Evolutionary conservation across 805 yeast species (phyloP).

Genomic region (Ogataea wickerhamii): DNA sequence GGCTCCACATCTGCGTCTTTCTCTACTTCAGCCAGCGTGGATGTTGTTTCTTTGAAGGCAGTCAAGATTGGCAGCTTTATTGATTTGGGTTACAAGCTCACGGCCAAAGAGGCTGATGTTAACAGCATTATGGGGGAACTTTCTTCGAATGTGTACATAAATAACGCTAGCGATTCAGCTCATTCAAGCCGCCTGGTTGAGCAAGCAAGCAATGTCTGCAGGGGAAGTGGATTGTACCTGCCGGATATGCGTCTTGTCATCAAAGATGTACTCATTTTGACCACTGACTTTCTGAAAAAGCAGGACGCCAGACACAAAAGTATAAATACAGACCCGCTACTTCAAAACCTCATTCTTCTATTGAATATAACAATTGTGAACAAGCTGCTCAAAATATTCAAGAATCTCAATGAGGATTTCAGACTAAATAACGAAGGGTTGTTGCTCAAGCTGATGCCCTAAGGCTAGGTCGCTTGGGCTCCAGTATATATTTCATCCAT

Average conservation of each 20-base stretch:
- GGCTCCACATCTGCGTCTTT: slow-evolving; percentile 1
- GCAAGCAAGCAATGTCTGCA: slow-evolving; percentile 1
- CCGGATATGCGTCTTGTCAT: slow-evolving; percentile 29
- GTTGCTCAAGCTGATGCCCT: slow-evolving; percentile 14
- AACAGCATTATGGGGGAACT: slow-evolving; percentile 11
- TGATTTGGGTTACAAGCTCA: slow-evolving; percentile 25
- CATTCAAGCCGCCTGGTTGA: slow-evolving; percentile 2
- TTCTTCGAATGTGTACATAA: slow-evolving; percentile 28
- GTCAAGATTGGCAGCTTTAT: slow-evolving; percentile 26
- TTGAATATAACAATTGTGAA: slow-evolving; percentile 28
- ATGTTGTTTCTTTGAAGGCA: slow-evolving; percentile 18
- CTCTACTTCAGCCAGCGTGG: slow-evolving; percentile 3
- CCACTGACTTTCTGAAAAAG: slow-evolving; percentile 23
- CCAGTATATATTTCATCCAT: too few species aligned
- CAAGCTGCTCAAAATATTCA: slow-evolving; percentile 28
- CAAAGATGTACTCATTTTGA: slow-evolving; percentile 27
- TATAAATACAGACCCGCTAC: slow-evolving; percentile 12
- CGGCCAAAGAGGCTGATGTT: slow-evolving; percentile 10
- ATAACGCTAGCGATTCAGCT: slow-evolving; percentile 15
- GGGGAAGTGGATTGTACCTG: slow-evolving; percentile 16
- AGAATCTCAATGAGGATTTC: slow-evolving; percentile 20
- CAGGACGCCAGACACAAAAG: slow-evolving; percentile 7
- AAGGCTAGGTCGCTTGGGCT: background rate
- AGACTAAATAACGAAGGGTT: slow-evolving; percentile 15
- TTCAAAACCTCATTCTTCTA: slow-evolving; percentile 21